Evolutionary conservation across 192 early-diverging fungal species (phyloP).

Genomic region (Spizellomyces punctatus): DNA sequence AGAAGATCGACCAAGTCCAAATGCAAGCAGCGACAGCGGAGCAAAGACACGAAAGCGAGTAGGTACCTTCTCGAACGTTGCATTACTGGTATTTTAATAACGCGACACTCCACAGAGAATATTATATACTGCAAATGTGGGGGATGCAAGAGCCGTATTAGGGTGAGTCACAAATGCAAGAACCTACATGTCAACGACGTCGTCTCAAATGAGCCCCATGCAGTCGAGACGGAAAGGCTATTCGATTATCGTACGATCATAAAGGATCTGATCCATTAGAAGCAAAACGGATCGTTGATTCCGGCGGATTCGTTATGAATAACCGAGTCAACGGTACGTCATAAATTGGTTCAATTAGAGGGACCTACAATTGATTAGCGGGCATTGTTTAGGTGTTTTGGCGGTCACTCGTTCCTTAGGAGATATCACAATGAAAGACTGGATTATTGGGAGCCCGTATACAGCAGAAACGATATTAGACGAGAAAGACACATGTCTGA

Average conservation of each 20-base stretch:
- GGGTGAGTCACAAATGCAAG: constrained; percentile 44
- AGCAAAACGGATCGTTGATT: constrained; percentile 86
- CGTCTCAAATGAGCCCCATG: background rate
- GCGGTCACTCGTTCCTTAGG: constrained; percentile 96
- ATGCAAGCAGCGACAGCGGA: background rate
- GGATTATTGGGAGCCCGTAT: constrained; percentile 92
- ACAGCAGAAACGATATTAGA: constrained; percentile 88
- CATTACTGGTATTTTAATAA: background rate
- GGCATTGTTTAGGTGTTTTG: constrained; percentile 67
- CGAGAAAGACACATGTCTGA: constrained; percentile 76
- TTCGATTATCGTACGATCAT: constrained; percentile 95
- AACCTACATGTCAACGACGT: background rate
- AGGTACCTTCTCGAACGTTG: background rate
- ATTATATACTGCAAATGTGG: constrained; percentile 94
- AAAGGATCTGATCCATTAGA: constrained; percentile 92
- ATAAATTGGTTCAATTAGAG: background rate
- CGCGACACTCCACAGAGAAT: constrained; percentile 56
- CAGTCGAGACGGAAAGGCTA: constrained; percentile 78
- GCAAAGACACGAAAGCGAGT: too few species aligned
- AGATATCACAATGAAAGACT: constrained; percentile 95
- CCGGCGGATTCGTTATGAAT: constrained; percentile 97
- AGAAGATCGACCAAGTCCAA: constrained; percentile 44
- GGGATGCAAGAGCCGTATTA: constrained; percentile 95
- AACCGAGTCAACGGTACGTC: constrained; percentile 89
- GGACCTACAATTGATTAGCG: background rate